These are phyloP conservation scores for Cardamine chenopodiifolia DNA, from an alignment of 345 rosid species.

Conservation along the genomic window DNA sequence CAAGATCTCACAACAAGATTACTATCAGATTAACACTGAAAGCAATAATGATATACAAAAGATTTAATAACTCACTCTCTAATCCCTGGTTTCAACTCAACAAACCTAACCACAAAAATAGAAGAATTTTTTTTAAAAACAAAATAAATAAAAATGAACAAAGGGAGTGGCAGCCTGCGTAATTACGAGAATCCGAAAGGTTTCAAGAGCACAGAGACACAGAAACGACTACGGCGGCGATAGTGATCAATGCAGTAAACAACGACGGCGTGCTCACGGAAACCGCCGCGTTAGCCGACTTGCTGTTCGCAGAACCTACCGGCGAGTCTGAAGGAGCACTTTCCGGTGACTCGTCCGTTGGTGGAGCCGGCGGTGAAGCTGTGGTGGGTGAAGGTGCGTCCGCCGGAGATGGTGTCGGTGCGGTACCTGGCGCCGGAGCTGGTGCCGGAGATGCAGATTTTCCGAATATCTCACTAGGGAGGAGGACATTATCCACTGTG, in stretches of 20 bases:
- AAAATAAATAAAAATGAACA: constrained; percentile 18
- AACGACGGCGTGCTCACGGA: constrained; percentile 51
- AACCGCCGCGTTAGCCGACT: constrained; percentile 49
- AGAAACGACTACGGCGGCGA: constrained; percentile 44
- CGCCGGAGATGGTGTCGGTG: constrained; percentile 52
- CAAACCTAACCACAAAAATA: constrained; percentile 22
- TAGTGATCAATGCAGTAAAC: constrained; percentile 36
- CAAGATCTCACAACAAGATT: background rate
- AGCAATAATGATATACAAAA: constrained; percentile 36
- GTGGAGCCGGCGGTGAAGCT: constrained; percentile 91
- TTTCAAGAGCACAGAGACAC: constrained; percentile 44
- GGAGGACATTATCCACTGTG: constrained; percentile 71
- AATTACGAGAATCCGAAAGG: constrained; percentile 28
- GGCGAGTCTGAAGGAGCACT: constrained; percentile 70
- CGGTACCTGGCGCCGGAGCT: constrained; percentile 52
- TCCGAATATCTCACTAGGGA: constrained; percentile 73
- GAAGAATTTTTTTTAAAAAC: background rate
- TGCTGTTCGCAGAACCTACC: constrained; percentile 52
- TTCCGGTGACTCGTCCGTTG: constrained; percentile 54
- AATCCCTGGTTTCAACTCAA: constrained; percentile 28
- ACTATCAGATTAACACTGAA: constrained; percentile 31
- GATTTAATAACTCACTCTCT: constrained; percentile 32
- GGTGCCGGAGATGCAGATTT: constrained; percentile 66
- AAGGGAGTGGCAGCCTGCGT: constrained; percentile 32
- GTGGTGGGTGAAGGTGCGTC: constrained; percentile 69